Conservation (phyloP, 23 red algal genomes). For the Agarophyton chilense region DNA sequence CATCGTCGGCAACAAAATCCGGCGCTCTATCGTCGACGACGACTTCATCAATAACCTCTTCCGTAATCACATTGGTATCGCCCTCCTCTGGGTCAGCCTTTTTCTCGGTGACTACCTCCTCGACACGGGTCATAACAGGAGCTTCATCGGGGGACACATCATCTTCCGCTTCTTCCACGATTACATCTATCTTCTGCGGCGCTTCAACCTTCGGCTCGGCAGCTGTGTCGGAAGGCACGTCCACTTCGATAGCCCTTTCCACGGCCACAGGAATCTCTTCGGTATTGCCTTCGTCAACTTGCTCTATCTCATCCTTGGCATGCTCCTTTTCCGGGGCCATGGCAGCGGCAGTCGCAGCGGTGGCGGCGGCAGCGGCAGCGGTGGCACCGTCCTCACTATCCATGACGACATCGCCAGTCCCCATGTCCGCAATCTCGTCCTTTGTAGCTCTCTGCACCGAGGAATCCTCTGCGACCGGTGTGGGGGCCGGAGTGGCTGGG, state of each 20-base stretch:
- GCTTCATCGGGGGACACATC: not conserved
- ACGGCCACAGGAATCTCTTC: not conserved
- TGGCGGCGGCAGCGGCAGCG: not conserved
- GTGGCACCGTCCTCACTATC: not conserved
- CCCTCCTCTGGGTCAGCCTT: constrained; percentile 9
- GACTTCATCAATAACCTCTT: constrained; percentile 58
- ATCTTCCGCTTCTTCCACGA: not conserved
- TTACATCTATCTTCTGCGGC: not conserved
- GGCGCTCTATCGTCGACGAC: constrained; percentile 12
- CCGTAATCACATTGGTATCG: constrained; percentile 21
- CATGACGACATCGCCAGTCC: constrained; percentile 6
- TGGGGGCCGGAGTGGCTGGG: not conserved
- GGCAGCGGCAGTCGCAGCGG: not conserved
- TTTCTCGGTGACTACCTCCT: constrained; percentile 26
- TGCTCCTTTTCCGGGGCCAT: not conserved
- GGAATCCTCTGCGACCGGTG: not conserved
- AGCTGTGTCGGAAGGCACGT: not conserved
- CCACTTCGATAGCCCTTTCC: not conserved
- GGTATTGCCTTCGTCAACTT: not conserved
- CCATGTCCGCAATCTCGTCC: not conserved
- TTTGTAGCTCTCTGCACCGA: not conserved
- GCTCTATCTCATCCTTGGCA: not conserved
- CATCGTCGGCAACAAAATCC: constrained; percentile 28
- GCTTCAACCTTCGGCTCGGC: not conserved
- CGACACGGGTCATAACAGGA: constrained; percentile 6